Conservation (phyloP, 2,329 filamentous ascomycete genomes). For the Zasmidium citrigriseum region DNA sequence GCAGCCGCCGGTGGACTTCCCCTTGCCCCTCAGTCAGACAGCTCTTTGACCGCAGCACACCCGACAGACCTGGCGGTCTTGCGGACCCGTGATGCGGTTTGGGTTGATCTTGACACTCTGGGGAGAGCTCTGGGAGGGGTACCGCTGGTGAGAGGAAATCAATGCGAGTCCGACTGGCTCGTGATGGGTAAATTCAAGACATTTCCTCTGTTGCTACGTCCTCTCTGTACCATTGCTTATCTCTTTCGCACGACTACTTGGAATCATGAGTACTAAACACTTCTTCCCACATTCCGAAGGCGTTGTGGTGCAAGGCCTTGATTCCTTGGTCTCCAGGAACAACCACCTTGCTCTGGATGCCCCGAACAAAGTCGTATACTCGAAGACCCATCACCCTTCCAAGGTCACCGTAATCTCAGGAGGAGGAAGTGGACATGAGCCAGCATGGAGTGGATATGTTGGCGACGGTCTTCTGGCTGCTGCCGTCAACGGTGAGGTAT, state of each 20-base stretch:
- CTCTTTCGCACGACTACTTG: background rate
- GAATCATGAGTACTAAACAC: constrained; percentile 55
- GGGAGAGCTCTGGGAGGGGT: background rate
- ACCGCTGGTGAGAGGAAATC: background rate
- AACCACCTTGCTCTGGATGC: constrained; percentile 46
- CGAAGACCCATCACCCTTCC: constrained; percentile 43
- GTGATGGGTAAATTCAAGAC: background rate
- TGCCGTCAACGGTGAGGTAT: constrained; percentile 51
- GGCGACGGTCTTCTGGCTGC: constrained; percentile 52
- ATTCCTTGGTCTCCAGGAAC: constrained; percentile 50
- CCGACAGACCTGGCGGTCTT: background rate
- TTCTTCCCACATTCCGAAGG: constrained; percentile 55
- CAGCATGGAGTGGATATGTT: constrained; percentile 52
- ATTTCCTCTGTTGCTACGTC: background rate
- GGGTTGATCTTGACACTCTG: background rate
- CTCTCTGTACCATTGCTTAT: background rate
- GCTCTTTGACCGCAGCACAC: background rate
- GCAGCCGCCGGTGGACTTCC: background rate
- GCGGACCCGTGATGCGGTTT: background rate
- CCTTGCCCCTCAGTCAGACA: background rate
- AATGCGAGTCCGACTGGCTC: background rate
- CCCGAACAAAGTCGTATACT: constrained; percentile 48
- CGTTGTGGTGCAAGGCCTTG: constrained; percentile 52
- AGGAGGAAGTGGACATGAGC: constrained; percentile 51
- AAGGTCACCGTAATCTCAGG: constrained; percentile 51